phyloP scores from a whole-genome alignment of 108 stramenopile genomes.

The Nitzschia sp. region DNA sequence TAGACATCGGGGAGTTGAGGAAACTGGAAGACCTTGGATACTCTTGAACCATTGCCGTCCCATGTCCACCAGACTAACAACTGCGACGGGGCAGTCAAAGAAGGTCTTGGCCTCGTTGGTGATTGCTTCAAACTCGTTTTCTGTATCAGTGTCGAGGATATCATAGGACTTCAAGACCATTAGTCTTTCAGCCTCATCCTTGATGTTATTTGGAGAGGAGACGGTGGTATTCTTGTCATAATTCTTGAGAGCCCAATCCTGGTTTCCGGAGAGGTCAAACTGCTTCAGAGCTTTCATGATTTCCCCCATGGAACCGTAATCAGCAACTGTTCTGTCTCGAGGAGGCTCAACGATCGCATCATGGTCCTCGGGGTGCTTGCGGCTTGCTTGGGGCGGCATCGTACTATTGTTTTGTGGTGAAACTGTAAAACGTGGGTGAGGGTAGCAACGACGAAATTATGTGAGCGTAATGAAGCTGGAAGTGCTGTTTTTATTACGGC shows the following conservation, averaged over 20 bases:
- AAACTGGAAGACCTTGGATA: slow-evolving; percentile 47
- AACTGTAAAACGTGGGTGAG: no score
- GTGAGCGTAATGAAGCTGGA: no score
- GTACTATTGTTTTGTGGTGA: no score
- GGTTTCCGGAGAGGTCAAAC: not conserved
- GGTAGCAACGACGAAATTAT: no score
- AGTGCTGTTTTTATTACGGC: no score
- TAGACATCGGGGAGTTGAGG: slow-evolving; percentile 59
- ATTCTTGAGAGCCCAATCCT: slow-evolving; percentile 12
- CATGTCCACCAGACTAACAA: slow-evolving; percentile 65
- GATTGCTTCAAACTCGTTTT: slow-evolving; percentile 18
- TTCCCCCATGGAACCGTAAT: slow-evolving; percentile 3
- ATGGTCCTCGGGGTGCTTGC: not conserved
- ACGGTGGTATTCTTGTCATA: slow-evolving; percentile 1
- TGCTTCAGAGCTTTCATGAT: slow-evolving; percentile 8
- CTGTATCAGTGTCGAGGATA: slow-evolving; percentile 51
- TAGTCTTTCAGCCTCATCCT: slow-evolving; percentile 48
- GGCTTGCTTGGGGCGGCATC: not conserved
- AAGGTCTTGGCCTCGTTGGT: slow-evolving; percentile 31
- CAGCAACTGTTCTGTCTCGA: not conserved
- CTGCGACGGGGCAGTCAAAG: slow-evolving; percentile 66
- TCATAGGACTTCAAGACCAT: slow-evolving; percentile 48
- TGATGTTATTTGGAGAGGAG: slow-evolving; percentile 20
- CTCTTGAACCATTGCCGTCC: slow-evolving; percentile 79
- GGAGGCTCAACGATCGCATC: not conserved